phyloP scores from a whole-genome alignment of 1,284 basidiomycete species.

The Pyrrhoderma noxium region DNA sequence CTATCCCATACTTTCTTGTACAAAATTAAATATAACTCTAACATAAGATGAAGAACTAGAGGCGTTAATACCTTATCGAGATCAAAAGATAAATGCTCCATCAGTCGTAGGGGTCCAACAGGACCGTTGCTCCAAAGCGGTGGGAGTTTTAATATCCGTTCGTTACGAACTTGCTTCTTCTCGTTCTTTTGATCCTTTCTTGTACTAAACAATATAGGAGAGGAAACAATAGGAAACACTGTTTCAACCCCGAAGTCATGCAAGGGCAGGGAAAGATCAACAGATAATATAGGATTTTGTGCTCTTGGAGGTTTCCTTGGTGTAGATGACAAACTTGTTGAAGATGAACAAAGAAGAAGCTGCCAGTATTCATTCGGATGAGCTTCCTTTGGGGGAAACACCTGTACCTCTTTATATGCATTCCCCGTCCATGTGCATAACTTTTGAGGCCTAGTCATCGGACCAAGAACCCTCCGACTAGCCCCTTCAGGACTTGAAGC shows the following conservation, averaged over 20 bases:
- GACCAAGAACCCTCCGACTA: not conserved
- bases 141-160: slow-evolving; percentile 42
- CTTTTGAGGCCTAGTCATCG: slow-evolving; percentile 35
- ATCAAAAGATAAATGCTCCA: slow-evolving; percentile 81
- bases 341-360: slow-evolving; percentile 46
- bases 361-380: slow-evolving; percentile 53
- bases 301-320: no score
- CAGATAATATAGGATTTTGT: no score
- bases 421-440: slow-evolving; percentile 65
- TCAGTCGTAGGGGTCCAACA: slow-evolving; percentile 38
- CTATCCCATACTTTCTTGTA: slow-evolving; percentile 89
- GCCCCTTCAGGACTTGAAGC: not conserved
- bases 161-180: slow-evolving; percentile 66
- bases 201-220: slow-evolving; percentile 49
- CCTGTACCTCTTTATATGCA: slow-evolving; percentile 64
- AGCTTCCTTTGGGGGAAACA: slow-evolving; percentile 51
- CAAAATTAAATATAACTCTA: not conserved
- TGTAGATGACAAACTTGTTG: not conserved
- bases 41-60: not conserved
- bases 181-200: slow-evolving; percentile 20
- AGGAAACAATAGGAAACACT: slow-evolving; percentile 56
- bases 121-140: not conserved
- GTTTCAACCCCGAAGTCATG: slow-evolving; percentile 18
- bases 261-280: slow-evolving; percentile 3
- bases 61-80: slow-evolving; percentile 69